phyloP scores from a whole-genome alignment of 768 basidiomycete genomes.

The Thelephora ganbajun region DNA sequence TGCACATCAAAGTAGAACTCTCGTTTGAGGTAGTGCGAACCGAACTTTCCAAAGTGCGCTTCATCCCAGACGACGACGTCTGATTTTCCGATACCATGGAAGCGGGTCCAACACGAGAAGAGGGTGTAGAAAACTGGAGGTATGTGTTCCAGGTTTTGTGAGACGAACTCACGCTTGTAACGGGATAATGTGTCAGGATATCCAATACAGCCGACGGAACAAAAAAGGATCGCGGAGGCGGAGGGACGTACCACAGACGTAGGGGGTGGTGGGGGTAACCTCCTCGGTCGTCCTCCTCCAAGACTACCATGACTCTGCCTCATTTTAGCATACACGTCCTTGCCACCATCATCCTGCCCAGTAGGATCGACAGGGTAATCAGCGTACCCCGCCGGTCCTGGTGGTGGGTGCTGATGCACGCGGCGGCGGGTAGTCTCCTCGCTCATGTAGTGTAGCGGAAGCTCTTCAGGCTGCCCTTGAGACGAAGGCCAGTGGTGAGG shows the following conservation, averaged over 20 bases:
- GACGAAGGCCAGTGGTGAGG: conserved; percentile 24
- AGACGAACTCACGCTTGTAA: conserved; percentile 53
- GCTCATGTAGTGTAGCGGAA: conserved; percentile 39
- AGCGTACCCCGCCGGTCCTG: conserved; percentile 14
- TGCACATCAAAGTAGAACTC: conserved; percentile 99
- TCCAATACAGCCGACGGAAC: conserved; percentile 4
- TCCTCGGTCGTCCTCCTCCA: conserved; percentile 42
- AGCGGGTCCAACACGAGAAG: conserved; percentile 89
- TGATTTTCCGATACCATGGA: conserved; percentile 81
- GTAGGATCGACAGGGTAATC: conserved; percentile 12
- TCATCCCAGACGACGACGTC: conserved; percentile 95
- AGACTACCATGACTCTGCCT: conserved; percentile 15
- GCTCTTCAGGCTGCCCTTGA: conserved; percentile 22
- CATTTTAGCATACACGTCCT: conserved; percentile 44
- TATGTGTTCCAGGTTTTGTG: conserved; percentile 69
- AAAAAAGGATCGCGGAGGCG: conserved; percentile 2
- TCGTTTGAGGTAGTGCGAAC: conserved; percentile 93
- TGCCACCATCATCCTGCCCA: conserved; percentile 47
- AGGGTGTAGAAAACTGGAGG: conserved; percentile 81
- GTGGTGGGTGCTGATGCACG: conserved; percentile 13
- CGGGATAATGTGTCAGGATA: background rate
- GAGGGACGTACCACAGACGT: conserved; percentile 26
- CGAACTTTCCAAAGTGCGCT: conserved; percentile 99
- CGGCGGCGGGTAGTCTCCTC: conserved; percentile 37
- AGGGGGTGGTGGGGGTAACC: conserved; percentile 49